Evolutionary conservation across 257 asterid genomes (phyloP).

Genomic region (Solanum sejunctum): DNA sequence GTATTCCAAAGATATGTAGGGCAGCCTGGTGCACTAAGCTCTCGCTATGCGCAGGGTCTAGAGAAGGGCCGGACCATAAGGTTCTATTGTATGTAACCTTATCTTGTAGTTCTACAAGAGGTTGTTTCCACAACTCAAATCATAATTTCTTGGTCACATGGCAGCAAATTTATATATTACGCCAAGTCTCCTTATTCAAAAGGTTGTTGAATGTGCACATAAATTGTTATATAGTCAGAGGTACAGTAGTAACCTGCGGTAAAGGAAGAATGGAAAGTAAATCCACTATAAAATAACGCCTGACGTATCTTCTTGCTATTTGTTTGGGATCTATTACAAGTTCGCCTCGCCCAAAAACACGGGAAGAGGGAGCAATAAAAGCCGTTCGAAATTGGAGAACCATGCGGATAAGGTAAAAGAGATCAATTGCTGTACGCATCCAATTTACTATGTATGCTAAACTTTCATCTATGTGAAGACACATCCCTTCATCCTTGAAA

Average conservation of each 20-base stretch:
- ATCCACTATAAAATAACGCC: conserved; percentile 77
- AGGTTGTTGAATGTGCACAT: background rate
- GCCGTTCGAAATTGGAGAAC: conserved; percentile 89
- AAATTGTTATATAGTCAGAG: background rate
- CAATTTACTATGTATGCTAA: conserved; percentile 65
- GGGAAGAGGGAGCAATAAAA: conserved; percentile 95
- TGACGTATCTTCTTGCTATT: conserved; percentile 65
- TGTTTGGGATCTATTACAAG: conserved; percentile 87
- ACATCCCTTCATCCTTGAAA: conserved; percentile 50
- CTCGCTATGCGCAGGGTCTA: background rate
- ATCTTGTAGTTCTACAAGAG: too few relatives aligned
- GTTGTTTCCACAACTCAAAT: too few relatives aligned
- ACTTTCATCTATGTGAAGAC: conserved; percentile 66
- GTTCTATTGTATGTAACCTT: background rate
- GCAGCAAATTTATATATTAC: background rate
- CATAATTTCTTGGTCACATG: background rate
- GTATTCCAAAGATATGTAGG: background rate
- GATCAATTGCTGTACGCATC: conserved; percentile 57
- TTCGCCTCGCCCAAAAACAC: conserved; percentile 98
- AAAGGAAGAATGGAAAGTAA: conserved; percentile 79
- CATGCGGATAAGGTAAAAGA: conserved; percentile 60
- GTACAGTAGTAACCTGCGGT: conserved; percentile 60
- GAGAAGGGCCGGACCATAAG: background rate
- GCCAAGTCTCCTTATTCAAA: background rate
- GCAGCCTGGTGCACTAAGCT: background rate